A percentile compares a stretch with the other conserved stretches of the same genome.
Conservation (phyloP, 108 stramenopile species). For the Cylindrotheca closterium region DNA sequence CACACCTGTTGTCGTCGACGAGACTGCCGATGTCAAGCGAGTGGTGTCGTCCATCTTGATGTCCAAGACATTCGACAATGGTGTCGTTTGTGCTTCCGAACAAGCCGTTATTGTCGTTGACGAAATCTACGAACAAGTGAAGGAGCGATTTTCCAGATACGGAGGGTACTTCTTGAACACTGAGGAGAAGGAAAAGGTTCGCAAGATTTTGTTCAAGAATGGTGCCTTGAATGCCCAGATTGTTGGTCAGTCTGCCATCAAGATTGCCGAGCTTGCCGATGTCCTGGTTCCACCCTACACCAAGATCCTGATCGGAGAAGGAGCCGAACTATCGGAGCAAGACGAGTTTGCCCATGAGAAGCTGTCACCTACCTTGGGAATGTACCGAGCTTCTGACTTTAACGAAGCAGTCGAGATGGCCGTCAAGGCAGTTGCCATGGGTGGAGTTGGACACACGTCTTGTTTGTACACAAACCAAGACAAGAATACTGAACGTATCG, state of each 20-base stretch:
- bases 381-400: constrained; percentile 28
- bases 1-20: constrained; percentile 34
- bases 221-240: constrained; percentile 35
- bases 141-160: constrained; percentile 13
- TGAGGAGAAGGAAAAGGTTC: constrained; percentile 33
- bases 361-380: constrained; percentile 22
- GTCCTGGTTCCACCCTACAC: constrained; percentile 26
- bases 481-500: constrained; percentile 2
- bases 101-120: constrained; percentile 33
- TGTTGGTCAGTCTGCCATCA: constrained; percentile 34
- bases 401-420: constrained; percentile 25
- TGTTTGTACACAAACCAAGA: constrained; percentile 24
- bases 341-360: constrained; percentile 29
- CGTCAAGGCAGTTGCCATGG: constrained; percentile 7
- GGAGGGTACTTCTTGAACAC: constrained; percentile 30
- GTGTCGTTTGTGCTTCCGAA: constrained; percentile 41
- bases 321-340: not conserved
- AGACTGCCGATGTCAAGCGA: constrained; percentile 37
- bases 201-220: constrained; percentile 15
- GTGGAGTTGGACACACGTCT: constrained; percentile 35
- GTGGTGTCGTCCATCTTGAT: constrained; percentile 26
- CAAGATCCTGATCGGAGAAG: constrained; percentile 25
- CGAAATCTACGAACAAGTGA: constrained; percentile 35
- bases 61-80: constrained; percentile 43
- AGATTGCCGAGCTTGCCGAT: constrained; percentile 25